Percentiles rank a stretch among this genome's conserved stretches.
These are phyloP conservation scores for Dispira simplex DNA, from an alignment of 192 early-diverging fungal species.

Conservation along the genomic window DNA sequence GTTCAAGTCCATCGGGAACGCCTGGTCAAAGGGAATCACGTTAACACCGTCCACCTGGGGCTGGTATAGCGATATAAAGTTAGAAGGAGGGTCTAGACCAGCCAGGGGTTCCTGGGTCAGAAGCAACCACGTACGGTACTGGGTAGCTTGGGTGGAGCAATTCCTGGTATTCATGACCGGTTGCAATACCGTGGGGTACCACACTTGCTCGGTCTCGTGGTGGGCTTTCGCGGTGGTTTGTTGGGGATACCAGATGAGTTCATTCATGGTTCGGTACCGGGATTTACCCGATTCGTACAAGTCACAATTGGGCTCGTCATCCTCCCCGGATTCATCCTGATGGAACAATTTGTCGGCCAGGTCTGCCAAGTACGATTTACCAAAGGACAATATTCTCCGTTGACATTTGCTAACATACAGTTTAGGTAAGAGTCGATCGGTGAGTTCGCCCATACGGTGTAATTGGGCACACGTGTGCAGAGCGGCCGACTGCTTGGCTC, in stretches of 20 bases:
- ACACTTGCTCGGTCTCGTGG: no score
- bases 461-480: constrained; percentile 56
- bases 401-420: constrained; percentile 16
- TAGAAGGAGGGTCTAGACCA: no score
- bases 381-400: neutral
- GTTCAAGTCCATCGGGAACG: no score
- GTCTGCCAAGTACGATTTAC: neutral
- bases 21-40: no score
- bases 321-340: neutral
- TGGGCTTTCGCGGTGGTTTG: no score
- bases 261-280: neutral
- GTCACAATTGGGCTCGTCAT: neutral
- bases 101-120: no score
- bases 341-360: neutral
- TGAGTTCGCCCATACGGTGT: constrained; percentile 46
- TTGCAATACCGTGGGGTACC: no score
- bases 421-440: constrained; percentile 53
- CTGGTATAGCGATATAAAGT: no score
- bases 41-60: no score
- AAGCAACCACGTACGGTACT: no score
- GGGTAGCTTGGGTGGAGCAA: no score
- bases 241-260: neutral
- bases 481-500: constrained; percentile 54
- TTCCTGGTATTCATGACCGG: no score
- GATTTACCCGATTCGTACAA: neutral